Evolutionary conservation across 805 yeast genomes (phyloP).

Genomic region (Pichia manshurica): DNA sequence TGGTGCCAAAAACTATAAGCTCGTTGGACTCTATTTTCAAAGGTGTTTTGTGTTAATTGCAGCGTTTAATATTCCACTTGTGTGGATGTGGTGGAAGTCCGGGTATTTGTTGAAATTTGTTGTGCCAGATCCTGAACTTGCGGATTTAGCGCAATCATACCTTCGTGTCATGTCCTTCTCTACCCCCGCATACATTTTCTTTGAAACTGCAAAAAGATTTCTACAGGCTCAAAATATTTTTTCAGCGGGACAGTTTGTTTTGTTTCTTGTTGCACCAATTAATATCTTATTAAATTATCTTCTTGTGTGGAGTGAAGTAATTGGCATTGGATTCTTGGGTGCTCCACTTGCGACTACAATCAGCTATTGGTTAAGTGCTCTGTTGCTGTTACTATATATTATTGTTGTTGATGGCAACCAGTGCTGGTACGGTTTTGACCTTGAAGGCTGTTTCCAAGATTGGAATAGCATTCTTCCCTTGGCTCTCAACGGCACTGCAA

Average conservation of each 20-base stretch:
- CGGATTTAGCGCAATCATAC: constrained; percentile 40
- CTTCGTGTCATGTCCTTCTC: constrained; percentile 41
- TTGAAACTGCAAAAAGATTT: constrained; percentile 60
- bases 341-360: constrained; percentile 65
- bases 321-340: constrained; percentile 58
- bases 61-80: constrained; percentile 41
- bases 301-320: constrained; percentile 49
- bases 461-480: constrained; percentile 55
- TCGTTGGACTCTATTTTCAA: constrained; percentile 38
- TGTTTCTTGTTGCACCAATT: constrained; percentile 60
- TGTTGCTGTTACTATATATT: constrained; percentile 40
- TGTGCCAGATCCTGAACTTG: constrained; percentile 47
- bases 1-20: constrained; percentile 37
- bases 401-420: constrained; percentile 36
- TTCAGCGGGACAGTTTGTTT: constrained; percentile 64
- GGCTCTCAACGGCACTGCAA: constrained; percentile 58
- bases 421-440: constrained; percentile 24
- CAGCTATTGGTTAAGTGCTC: constrained; percentile 60
- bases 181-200: constrained; percentile 38
- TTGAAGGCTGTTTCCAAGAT: constrained; percentile 34
- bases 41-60: constrained; percentile 49
- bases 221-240: constrained; percentile 67
- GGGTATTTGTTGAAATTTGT: constrained; percentile 32
- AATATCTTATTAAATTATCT: constrained; percentile 55
- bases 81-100: constrained; percentile 52